phyloP scores from a whole-genome alignment of 1,284 basidiomycete species.

The Cryptococcus sp. region DNA sequence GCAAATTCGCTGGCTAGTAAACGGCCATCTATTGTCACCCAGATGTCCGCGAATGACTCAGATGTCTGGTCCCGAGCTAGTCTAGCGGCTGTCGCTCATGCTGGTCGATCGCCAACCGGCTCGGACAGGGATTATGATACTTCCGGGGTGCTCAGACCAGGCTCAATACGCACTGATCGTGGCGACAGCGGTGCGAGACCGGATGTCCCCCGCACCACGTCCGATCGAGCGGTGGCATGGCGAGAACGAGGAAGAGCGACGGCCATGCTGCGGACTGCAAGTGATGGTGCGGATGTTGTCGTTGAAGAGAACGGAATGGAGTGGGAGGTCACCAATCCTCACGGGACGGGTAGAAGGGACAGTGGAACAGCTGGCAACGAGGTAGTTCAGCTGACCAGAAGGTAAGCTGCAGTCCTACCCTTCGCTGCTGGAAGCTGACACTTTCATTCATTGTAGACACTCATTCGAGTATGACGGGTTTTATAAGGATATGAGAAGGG shows the following conservation, averaged over 20 bases:
- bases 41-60: constrained; percentile 16
- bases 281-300: constrained; percentile 45
- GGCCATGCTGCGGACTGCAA: constrained; percentile 35
- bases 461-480: constrained; percentile 16
- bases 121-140: constrained; percentile 8
- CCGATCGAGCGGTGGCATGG: constrained; percentile 32
- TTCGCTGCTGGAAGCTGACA: not conserved
- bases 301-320: constrained; percentile 36
- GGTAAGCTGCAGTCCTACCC: constrained; percentile 15
- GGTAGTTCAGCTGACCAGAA: constrained; percentile 16
- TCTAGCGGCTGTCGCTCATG: not conserved
- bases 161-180: too few species aligned
- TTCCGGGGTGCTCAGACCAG: not conserved
- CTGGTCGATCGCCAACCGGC: constrained; percentile 7
- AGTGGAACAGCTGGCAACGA: constrained; percentile 3
- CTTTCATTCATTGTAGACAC: constrained; percentile 5
- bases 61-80: constrained; percentile 16
- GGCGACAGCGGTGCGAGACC: constrained; percentile 5
- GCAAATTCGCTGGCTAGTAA: constrained; percentile 18
- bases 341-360: constrained; percentile 35
- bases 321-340: constrained; percentile 42
- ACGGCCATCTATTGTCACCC: constrained; percentile 34
- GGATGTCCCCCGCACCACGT: not conserved
- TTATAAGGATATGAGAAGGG: constrained; percentile 12
- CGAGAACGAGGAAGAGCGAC: constrained; percentile 21